A percentile compares a stretch with the other conserved stretches of the same genome.
Evolutionary conservation across 257 asterid genomes (phyloP).

Genomic region (Fraxinus americana): DNA sequence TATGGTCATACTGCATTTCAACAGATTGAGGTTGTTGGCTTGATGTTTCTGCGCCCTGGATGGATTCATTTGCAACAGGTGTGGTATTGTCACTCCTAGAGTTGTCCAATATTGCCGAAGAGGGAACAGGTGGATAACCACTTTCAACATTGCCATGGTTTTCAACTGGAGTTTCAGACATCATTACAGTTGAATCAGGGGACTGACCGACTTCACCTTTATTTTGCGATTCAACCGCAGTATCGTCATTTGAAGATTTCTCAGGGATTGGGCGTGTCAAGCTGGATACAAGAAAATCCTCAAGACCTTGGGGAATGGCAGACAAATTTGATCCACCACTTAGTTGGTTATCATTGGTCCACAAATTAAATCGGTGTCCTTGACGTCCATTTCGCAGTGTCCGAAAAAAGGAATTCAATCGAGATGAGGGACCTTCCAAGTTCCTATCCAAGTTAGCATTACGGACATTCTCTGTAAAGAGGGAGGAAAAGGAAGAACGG

Average conservation of each 20-base stretch:
- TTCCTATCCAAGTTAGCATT: constrained; percentile 56
- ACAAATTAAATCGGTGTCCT: constrained; percentile 78
- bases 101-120: constrained; percentile 46
- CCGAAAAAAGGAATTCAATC: constrained; percentile 74
- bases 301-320: constrained; percentile 87
- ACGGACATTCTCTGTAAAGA: constrained; percentile 57
- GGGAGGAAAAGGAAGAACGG: constrained; percentile 22
- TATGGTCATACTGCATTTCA: constrained; percentile 73
- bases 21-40: constrained; percentile 54
- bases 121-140: constrained; percentile 44
- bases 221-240: constrained; percentile 47
- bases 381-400: constrained; percentile 88
- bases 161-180: constrained; percentile 43
- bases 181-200: constrained; percentile 51
- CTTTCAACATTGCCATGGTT: constrained; percentile 43
- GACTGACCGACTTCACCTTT: constrained; percentile 46
- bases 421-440: constrained; percentile 65
- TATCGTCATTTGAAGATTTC: constrained; percentile 46
- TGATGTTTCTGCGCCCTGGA: constrained; percentile 56
- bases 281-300: constrained; percentile 81
- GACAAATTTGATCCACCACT: constrained; percentile 74
- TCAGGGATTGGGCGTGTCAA: constrained; percentile 70
- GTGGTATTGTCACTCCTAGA: constrained; percentile 41
- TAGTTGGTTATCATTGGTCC: constrained; percentile 70
- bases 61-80: constrained; percentile 46